Conservation (phyloP, 768 basidiomycete species). For the Serpula lacrymans region DNA sequence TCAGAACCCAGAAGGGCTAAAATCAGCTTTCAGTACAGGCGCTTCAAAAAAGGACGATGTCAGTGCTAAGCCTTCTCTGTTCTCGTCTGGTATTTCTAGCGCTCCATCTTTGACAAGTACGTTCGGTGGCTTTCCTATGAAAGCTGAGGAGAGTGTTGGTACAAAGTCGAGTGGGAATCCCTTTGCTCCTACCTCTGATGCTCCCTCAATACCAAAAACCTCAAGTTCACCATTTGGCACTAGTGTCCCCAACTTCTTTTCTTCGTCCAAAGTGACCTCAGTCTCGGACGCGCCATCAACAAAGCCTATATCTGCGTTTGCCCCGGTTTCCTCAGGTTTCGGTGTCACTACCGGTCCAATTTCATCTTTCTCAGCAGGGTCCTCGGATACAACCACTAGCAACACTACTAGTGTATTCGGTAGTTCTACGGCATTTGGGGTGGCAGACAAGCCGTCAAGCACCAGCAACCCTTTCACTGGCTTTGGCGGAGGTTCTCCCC, state of each 20-base stretch:
- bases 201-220: slow-evolving; percentile 10
- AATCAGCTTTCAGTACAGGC: slow-evolving; percentile 27
- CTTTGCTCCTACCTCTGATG: too few species aligned
- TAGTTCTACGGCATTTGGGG: slow-evolving; percentile 14
- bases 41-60: slow-evolving; percentile 9
- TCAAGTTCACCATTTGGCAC: slow-evolving; percentile 14
- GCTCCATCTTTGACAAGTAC: slow-evolving; percentile 13
- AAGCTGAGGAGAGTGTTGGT: slow-evolving; percentile 1
- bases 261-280: slow-evolving; percentile 11
- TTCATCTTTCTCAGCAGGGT: slow-evolving; percentile 8
- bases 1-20: slow-evolving; percentile 18
- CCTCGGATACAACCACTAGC: slow-evolving; percentile 8
- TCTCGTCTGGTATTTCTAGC: slow-evolving; percentile 13
- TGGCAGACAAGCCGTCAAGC: slow-evolving; percentile 25
- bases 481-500: slow-evolving; percentile 22
- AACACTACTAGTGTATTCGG: slow-evolving; percentile 16
- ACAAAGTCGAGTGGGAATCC: too few species aligned
- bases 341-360: slow-evolving; percentile 10
- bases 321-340: slow-evolving; percentile 18
- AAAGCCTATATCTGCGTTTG: slow-evolving; percentile 24
- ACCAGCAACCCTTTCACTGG: slow-evolving; percentile 21
- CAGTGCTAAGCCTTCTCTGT: slow-evolving; percentile 11
- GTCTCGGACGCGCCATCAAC: slow-evolving; percentile 11
- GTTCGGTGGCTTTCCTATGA: slow-evolving; percentile 6
- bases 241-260: slow-evolving; percentile 20